phyloP scores from a whole-genome alignment of 257 asterid genomes.

The Gynochthodes officinalis region DNA sequence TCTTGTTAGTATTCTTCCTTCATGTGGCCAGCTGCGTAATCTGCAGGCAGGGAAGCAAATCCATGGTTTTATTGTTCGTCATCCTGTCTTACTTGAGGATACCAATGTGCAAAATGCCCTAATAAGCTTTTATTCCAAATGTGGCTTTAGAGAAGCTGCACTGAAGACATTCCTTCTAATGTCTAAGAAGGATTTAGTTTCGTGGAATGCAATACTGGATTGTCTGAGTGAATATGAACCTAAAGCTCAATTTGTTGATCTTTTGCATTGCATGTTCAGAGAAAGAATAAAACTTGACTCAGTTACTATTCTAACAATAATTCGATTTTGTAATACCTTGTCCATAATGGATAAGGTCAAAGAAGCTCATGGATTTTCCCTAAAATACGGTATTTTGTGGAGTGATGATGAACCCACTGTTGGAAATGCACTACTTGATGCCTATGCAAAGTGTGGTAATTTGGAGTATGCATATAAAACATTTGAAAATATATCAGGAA shows the following conservation, averaged over 20 bases:
- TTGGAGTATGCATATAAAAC: slow-evolving; percentile 48
- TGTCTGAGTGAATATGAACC: slow-evolving; percentile 46
- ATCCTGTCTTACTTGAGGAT: slow-evolving; percentile 32
- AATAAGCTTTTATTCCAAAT: slow-evolving; percentile 62
- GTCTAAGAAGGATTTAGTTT: slow-evolving; percentile 55
- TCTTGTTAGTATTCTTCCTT: slow-evolving; percentile 69
- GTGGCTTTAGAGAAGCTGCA: slow-evolving; percentile 49
- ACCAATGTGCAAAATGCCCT: slow-evolving; percentile 68
- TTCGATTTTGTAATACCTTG: slow-evolving; percentile 41
- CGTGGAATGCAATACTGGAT: slow-evolving; percentile 84
- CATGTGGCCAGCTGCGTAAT: slow-evolving; percentile 46
- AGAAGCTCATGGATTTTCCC: slow-evolving; percentile 69
- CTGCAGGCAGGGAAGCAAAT: slow-evolving; percentile 62
- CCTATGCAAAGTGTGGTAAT: slow-evolving; percentile 69
- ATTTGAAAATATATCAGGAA: slow-evolving; percentile 46
- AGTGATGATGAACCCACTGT: slow-evolving; percentile 46
- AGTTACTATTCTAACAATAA: slow-evolving; percentile 50
- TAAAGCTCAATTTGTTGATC: slow-evolving; percentile 41
- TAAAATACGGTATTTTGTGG: slow-evolving; percentile 41
- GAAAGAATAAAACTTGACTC: slow-evolving; percentile 61
- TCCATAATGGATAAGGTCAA: slow-evolving; percentile 44
- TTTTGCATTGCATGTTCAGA: slow-evolving; percentile 43
- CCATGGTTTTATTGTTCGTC: slow-evolving; percentile 65
- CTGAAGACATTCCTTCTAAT: slow-evolving; percentile 39
- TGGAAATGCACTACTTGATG: slow-evolving; percentile 68